phyloP scores from a whole-genome alignment of 441 rosid species.

The Jatropha podagrica region DNA sequence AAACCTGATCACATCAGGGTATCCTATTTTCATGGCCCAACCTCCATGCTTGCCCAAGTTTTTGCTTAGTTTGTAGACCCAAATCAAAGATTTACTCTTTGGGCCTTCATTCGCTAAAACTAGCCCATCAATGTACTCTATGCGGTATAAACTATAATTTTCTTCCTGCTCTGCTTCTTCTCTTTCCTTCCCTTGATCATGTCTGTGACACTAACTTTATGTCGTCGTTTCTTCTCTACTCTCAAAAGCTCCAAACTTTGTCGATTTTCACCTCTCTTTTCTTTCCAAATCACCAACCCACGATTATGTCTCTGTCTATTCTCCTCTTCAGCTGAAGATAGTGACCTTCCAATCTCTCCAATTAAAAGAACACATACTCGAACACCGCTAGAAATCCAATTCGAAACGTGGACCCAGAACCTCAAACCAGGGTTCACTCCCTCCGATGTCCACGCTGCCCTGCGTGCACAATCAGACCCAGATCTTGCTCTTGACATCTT shows the following conservation, averaged over 20 bases:
- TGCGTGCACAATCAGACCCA: conserved; percentile 75
- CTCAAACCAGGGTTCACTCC: conserved; percentile 86
- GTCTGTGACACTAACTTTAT: background rate
- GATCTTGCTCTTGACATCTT: conserved; percentile 85
- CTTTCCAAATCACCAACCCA: conserved; percentile 13
- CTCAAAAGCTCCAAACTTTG: background rate
- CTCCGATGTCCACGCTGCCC: conserved; percentile 60
- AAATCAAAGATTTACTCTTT: background rate
- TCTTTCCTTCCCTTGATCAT: background rate
- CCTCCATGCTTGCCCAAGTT: background rate
- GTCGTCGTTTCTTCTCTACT: conserved; percentile 10
- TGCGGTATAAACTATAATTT: background rate
- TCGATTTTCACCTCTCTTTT: background rate
- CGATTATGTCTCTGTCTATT: conserved; percentile 26
- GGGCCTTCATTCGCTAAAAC: background rate
- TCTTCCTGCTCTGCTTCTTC: background rate
- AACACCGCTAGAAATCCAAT: conserved; percentile 71
- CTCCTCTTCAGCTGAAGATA: conserved; percentile 19
- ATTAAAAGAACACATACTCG: conserved; percentile 40
- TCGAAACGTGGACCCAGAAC: conserved; percentile 77
- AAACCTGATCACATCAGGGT: background rate
- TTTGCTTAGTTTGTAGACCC: background rate
- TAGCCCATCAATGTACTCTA: background rate
- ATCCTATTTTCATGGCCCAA: background rate
- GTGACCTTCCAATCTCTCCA: conserved; percentile 18